A percentile compares a stretch with the other conserved stretches of the same genome.
Conservation (phyloP, 148 eudicot genomes). For the Cornus suecica region DNA sequence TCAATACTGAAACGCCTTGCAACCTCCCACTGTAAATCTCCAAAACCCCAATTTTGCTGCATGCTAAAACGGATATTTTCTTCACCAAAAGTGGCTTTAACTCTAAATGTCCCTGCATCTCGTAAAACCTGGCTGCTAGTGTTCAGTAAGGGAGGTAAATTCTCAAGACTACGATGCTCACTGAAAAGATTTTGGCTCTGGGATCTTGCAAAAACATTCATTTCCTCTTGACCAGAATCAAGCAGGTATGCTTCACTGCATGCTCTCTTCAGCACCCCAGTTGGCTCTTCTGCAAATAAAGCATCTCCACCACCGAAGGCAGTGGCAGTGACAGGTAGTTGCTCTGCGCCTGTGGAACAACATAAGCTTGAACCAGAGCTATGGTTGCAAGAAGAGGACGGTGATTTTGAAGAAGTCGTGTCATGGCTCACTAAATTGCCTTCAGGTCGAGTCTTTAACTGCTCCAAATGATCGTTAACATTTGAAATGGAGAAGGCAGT, state of each 20-base stretch:
- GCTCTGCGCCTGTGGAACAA: constrained; percentile 42
- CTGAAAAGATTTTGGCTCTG: constrained; percentile 38
- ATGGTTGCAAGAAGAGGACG: constrained; percentile 60
- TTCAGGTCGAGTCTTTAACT: constrained; percentile 35
- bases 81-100: constrained; percentile 66
- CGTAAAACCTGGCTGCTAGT: constrained; percentile 25
- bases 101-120: constrained; percentile 38
- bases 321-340: constrained; percentile 21
- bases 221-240: constrained; percentile 31
- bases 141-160: constrained; percentile 22
- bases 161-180: constrained; percentile 28
- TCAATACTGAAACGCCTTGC: constrained; percentile 49
- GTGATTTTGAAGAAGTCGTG: constrained; percentile 48
- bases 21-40: constrained; percentile 50
- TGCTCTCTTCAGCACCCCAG: constrained; percentile 40
- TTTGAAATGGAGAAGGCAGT: constrained; percentile 29
- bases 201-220: constrained; percentile 35
- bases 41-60: constrained; percentile 51
- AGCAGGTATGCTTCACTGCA: constrained; percentile 43
- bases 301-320: constrained; percentile 29
- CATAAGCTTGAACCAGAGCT: constrained; percentile 63
- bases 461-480: constrained; percentile 31
- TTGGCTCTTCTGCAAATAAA: constrained; percentile 28
- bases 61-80: constrained; percentile 66
- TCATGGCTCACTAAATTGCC: constrained; percentile 40